phyloP scores from a whole-genome alignment of 2,329 filamentous ascomycete species.

The Dactylellina drechsleri region DNA sequence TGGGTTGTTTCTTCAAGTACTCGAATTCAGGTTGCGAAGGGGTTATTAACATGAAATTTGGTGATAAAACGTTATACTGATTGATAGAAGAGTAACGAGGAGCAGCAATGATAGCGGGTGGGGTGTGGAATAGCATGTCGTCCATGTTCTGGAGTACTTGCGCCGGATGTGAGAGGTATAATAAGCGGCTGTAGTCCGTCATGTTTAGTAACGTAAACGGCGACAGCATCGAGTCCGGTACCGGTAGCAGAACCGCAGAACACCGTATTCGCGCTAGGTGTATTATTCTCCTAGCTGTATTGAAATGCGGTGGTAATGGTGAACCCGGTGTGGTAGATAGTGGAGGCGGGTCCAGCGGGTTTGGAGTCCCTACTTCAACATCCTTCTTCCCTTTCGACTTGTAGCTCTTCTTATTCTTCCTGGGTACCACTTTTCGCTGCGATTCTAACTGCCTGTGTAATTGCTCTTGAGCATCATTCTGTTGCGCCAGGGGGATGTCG shows the following conservation, averaged over 20 bases:
- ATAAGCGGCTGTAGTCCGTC: constrained; percentile 53
- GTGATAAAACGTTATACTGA: constrained; percentile 3
- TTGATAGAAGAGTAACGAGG: neutral
- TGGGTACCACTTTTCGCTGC: neutral
- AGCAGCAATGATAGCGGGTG: constrained; percentile 33
- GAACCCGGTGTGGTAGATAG: constrained; percentile 5
- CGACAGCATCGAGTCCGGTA: constrained; percentile 25
- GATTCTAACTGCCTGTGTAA: constrained; percentile 11
- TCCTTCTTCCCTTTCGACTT: neutral
- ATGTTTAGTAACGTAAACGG: constrained; percentile 54
- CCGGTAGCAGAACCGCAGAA: constrained; percentile 18
- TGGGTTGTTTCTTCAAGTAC: constrained; percentile 21
- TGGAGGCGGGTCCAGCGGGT: constrained; percentile 28
- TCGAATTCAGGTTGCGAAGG: constrained; percentile 45
- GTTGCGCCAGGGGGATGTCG: constrained; percentile 26
- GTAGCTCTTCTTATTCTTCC: neutral
- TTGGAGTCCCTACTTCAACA: constrained; percentile 10
- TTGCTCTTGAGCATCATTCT: constrained; percentile 10
- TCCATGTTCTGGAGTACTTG: constrained; percentile 55
- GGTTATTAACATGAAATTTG: constrained; percentile 53
- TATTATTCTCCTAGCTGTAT: constrained; percentile 55
- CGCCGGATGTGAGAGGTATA: constrained; percentile 54
- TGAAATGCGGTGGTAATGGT: constrained; percentile 12
- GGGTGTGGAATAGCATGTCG: constrained; percentile 52
- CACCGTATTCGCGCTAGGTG: constrained; percentile 55